These are phyloP conservation scores for Exophiala mesophila DNA, from an alignment of 2,329 filamentous ascomycete genomes.

Conservation along the genomic window DNA sequence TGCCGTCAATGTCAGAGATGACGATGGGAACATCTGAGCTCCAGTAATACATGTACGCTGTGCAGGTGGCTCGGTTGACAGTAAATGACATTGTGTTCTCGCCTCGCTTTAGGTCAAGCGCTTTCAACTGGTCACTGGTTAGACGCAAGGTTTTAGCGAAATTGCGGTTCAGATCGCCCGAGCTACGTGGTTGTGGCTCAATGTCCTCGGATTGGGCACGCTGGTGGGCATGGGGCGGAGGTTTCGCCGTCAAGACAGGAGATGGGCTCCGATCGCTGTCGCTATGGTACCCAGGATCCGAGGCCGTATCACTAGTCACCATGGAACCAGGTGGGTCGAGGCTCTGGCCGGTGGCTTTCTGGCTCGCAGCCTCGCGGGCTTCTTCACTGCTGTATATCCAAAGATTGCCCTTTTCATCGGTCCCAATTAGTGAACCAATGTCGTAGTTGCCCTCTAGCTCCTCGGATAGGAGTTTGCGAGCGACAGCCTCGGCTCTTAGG, in stretches of 20 bases:
- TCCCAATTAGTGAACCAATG: slow-evolving; percentile 89
- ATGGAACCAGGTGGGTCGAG: slow-evolving; percentile 49
- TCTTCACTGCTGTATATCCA: slow-evolving; percentile 99
- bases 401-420: slow-evolving; percentile 92
- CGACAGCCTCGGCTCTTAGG: slow-evolving; percentile 85
- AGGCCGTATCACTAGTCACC: slow-evolving; percentile 70
- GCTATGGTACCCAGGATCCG: slow-evolving; percentile 92
- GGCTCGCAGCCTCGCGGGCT: slow-evolving; percentile 82
- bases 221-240: slow-evolving; percentile 40
- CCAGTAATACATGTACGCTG: slow-evolving; percentile 92
- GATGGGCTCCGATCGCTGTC: slow-evolving; percentile 64
- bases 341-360: slow-evolving; percentile 50
- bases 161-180: slow-evolving; percentile 70
- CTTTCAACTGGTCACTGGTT: slow-evolving; percentile 92
- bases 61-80: slow-evolving; percentile 89
- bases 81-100: slow-evolving; percentile 93
- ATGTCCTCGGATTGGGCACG: slow-evolving; percentile 61
- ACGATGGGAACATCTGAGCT: slow-evolving; percentile 85
- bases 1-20: slow-evolving; percentile 97
- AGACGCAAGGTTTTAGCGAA: slow-evolving; percentile 95
- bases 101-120: slow-evolving; percentile 74
- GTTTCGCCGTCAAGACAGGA: slow-evolving; percentile 57
- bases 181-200: slow-evolving; percentile 45
- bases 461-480: slow-evolving; percentile 84
- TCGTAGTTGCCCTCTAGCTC: slow-evolving; percentile 94